Percentiles rank a stretch among this genome's conserved stretches.
Conservation (phyloP, 139 green algal genomes). For the Chlorella vulgaris region DNA sequence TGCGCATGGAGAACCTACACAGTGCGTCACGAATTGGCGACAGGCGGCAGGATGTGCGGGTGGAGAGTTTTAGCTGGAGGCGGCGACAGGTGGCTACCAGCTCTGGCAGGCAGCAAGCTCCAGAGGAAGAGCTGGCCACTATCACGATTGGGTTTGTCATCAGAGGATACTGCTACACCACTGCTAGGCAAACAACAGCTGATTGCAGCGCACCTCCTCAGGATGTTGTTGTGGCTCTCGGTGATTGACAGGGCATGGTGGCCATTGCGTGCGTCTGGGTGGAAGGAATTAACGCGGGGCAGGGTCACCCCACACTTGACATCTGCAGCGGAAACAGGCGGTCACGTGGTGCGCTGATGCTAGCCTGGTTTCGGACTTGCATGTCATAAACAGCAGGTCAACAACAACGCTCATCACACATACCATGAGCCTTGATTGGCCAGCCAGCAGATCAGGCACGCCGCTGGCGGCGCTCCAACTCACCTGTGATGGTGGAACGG, state of each 20-base stretch:
- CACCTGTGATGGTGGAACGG: not conserved
- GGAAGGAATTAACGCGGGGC: not conserved
- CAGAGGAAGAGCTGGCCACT: not conserved
- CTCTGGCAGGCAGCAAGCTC: too few species aligned
- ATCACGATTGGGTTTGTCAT: too few species aligned
- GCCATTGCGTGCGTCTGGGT: not conserved
- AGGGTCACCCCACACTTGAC: not conserved
- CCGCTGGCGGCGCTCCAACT: not conserved
- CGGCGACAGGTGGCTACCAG: too few species aligned
- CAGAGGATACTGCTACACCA: too few species aligned
- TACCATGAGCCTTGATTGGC: not conserved
- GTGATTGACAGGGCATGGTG: not conserved
- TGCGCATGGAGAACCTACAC: not conserved
- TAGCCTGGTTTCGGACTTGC: not conserved
- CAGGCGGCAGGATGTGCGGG: too few species aligned
- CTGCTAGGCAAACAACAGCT: too few species aligned
- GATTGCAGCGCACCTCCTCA: not conserved
- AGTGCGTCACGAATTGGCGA: too few species aligned
- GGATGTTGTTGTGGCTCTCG: not conserved
- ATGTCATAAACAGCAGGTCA: not conserved
- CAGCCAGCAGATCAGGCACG: not conserved
- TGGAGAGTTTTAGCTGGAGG: too few species aligned
- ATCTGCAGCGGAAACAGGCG: not conserved
- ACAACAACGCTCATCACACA: not conserved
- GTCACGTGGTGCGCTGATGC: not conserved